phyloP scores from a whole-genome alignment of 176 grass and related monocot species.

The Cymbopogon citratus region DNA sequence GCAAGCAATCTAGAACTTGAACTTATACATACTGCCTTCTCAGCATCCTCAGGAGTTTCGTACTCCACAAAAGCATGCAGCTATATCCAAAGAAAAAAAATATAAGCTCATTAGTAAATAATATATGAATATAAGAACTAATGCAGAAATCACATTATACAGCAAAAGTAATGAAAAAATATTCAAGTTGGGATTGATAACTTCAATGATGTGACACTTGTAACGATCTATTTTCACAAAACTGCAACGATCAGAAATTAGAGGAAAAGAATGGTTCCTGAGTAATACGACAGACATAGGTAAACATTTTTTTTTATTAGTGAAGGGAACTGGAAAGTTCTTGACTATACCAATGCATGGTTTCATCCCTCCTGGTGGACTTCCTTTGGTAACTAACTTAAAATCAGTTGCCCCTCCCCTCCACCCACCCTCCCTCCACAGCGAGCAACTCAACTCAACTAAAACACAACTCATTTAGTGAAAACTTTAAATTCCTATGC shows the following conservation, averaged over 20 bases:
- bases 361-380: not conserved
- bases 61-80: constrained; percentile 73
- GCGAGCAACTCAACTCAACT: no score
- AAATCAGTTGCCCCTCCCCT: not conserved
- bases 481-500: no score
- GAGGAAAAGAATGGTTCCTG: no score
- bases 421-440: no score
- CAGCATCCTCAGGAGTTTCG: constrained; percentile 54
- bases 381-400: not conserved
- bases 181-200: not conserved
- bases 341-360: not conserved
- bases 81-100: constrained; percentile 30
- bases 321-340: no score
- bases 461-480: no score
- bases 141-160: not conserved
- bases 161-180: not conserved
- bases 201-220: not conserved
- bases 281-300: not conserved
- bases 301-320: not conserved
- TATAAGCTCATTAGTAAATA: not conserved
- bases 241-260: not conserved
- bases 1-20: constrained; percentile 23
- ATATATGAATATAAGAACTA: constrained; percentile 16
- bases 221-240: not conserved
- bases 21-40: constrained; percentile 50